Evolutionary conservation across 352 stramenopile species (phyloP).

Genomic region (Phytophthora tubulina): DNA sequence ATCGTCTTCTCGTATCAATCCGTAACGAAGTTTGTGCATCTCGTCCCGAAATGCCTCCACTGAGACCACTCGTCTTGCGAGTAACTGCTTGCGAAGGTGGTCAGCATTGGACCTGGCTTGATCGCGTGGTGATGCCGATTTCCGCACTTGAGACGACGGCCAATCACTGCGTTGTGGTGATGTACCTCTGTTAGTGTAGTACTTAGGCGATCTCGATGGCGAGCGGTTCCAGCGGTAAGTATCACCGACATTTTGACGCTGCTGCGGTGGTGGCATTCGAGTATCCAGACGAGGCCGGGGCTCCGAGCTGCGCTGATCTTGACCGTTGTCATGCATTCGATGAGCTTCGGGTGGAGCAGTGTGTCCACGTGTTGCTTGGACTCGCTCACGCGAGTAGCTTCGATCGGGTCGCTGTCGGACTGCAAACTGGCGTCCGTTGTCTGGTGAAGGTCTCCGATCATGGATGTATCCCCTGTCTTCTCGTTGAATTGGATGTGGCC

Average conservation of each 20-base stretch:
- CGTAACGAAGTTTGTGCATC: constrained; percentile 37
- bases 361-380: not conserved
- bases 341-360: not conserved
- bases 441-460: constrained; percentile 1
- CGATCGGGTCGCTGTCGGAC: not conserved
- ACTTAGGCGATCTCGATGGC: constrained; percentile 11
- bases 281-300: not conserved
- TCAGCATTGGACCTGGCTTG: not conserved
- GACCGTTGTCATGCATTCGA: constrained; percentile 6
- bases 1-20: constrained; percentile 36
- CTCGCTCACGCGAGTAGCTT: constrained; percentile 24
- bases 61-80: constrained; percentile 41
- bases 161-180: constrained; percentile 22
- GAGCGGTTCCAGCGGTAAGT: constrained; percentile 14
- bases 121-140: constrained; percentile 20
- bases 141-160: constrained; percentile 4
- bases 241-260: constrained; percentile 2
- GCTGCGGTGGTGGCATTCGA: not conserved
- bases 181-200: not conserved
- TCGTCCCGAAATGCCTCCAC: constrained; percentile 41
- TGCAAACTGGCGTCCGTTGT: constrained; percentile 11
- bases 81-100: constrained; percentile 20
- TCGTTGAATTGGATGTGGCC: not conserved
- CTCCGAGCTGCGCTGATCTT: not conserved
- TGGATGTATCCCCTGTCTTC: not conserved